phyloP scores from a whole-genome alignment of 2,329 filamentous ascomycete genomes.

The Colletotrichum costaricense region DNA sequence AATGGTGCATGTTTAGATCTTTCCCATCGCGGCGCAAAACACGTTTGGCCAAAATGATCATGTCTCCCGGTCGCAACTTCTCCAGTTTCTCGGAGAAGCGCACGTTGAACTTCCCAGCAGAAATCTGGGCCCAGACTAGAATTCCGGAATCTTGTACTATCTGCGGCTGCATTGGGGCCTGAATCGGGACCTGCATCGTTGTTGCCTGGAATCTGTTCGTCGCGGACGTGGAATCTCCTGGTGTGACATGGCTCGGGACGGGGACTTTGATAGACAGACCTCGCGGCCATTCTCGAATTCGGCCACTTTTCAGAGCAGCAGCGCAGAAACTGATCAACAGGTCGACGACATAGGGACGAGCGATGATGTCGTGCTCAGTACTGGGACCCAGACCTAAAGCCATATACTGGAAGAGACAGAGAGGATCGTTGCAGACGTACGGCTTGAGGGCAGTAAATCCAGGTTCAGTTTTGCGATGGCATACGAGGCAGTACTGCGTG shows the following conservation, averaged over 20 bases:
- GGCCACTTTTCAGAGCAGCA: slow-evolving; percentile 56
- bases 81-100: slow-evolving; percentile 36
- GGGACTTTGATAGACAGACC: slow-evolving; percentile 54
- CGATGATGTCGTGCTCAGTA: slow-evolving; percentile 85
- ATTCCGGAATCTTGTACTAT: slow-evolving; percentile 6
- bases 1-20: slow-evolving; percentile 24
- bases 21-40: not conserved
- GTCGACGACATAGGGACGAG: slow-evolving; percentile 85
- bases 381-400: slow-evolving; percentile 85
- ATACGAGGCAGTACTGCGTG: slow-evolving; percentile 88
- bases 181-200: no score
- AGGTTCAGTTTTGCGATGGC: slow-evolving; percentile 73
- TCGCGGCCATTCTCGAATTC: slow-evolving; percentile 56
- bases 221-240: not conserved
- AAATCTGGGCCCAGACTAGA: slow-evolving; percentile 13
- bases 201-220: no score
- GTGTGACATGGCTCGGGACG: not conserved
- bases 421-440: slow-evolving; percentile 78
- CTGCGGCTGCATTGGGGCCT: not conserved
- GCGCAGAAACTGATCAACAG: slow-evolving; percentile 88
- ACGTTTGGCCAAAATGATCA: slow-evolving; percentile 23
- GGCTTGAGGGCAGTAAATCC: slow-evolving; percentile 79
- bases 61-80: slow-evolving; percentile 18
- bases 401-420: slow-evolving; percentile 93
- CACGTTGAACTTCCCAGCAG: slow-evolving; percentile 40